These are phyloP conservation scores for Jamesozyma spencerorum DNA, from an alignment of 805 yeast species.

Conservation along the genomic window DNA sequence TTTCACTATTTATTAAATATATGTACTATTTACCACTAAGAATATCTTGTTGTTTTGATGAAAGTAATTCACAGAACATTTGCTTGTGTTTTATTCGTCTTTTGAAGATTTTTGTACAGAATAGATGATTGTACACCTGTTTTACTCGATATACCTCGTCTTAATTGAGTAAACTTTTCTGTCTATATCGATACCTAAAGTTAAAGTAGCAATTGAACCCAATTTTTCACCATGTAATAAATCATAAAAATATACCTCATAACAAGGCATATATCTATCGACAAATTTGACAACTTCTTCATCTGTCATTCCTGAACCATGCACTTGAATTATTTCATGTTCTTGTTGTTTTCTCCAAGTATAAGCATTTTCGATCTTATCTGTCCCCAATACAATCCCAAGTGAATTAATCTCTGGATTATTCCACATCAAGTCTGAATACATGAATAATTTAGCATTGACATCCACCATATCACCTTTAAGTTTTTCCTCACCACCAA, in stretches of 20 bases:
- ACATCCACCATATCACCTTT: constrained; percentile 32
- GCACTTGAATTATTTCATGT: constrained; percentile 18
- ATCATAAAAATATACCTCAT: constrained; percentile 53
- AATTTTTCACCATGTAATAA: constrained; percentile 30
- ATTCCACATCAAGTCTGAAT: constrained; percentile 35
- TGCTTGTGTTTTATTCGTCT: no score
- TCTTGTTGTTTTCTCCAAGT: constrained; percentile 68
- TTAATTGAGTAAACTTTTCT: constrained; percentile 19
- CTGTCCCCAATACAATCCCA: constrained; percentile 56
- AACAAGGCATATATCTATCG: constrained; percentile 79
- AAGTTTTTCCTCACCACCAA: constrained; percentile 11
- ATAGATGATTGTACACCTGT: no score
- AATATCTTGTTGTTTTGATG: no score
- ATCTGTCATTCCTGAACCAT: constrained; percentile 77
- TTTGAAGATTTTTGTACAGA: no score
- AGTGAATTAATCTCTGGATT: constrained; percentile 48
- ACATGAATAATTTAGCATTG: constrained; percentile 44
- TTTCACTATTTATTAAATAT: no score
- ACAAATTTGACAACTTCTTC: constrained; percentile 59
- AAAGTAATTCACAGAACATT: no score
- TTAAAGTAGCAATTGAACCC: constrained; percentile 25
- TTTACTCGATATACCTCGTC: constrained; percentile 10
- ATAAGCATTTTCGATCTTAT: constrained; percentile 52
- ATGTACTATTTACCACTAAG: no score
- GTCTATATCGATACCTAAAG: constrained; percentile 22